A percentile compares a stretch with the other conserved stretches of the same genome.
phyloP scores from a whole-genome alignment of 768 basidiomycete genomes.

The Tricholoma sp. region DNA sequence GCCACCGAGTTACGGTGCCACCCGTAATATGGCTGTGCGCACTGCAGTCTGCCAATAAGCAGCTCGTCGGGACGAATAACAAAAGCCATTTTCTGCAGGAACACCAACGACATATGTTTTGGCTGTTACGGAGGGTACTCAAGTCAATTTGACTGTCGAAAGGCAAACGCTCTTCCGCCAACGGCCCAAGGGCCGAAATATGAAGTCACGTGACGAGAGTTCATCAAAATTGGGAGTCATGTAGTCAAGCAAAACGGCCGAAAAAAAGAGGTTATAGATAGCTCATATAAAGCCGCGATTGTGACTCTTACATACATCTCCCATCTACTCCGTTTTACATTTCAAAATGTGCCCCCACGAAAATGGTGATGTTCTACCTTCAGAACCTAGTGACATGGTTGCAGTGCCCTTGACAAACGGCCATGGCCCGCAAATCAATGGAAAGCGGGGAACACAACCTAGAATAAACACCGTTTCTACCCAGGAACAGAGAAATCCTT shows the following conservation, averaged over 20 bases:
- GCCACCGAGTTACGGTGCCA: no score
- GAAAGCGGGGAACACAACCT: conserved; percentile 40
- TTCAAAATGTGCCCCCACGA: conserved; percentile 60
- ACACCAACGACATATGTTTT: no score
- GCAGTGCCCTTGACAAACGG: conserved; percentile 53
- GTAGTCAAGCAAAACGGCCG: background rate
- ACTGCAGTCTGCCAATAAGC: no score
- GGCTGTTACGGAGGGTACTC: no score
- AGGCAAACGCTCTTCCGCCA: no score
- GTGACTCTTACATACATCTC: background rate
- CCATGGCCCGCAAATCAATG: conserved; percentile 27
- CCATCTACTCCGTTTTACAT: background rate
- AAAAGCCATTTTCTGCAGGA: no score
- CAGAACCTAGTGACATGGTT: conserved; percentile 63
- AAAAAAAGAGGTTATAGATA: background rate
- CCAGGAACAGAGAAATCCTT: conserved; percentile 60
- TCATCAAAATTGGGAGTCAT: background rate
- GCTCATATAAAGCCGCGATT: background rate
- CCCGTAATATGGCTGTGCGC: no score
- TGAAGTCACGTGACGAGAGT: background rate
- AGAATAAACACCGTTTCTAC: conserved; percentile 23
- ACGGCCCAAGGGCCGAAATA: background rate
- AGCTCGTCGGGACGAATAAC: no score
- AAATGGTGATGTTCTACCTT: conserved; percentile 43
- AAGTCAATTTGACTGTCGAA: no score